Conservation (phyloP, 768 basidiomycete genomes). For the Lanmaoa rubissima region DNA sequence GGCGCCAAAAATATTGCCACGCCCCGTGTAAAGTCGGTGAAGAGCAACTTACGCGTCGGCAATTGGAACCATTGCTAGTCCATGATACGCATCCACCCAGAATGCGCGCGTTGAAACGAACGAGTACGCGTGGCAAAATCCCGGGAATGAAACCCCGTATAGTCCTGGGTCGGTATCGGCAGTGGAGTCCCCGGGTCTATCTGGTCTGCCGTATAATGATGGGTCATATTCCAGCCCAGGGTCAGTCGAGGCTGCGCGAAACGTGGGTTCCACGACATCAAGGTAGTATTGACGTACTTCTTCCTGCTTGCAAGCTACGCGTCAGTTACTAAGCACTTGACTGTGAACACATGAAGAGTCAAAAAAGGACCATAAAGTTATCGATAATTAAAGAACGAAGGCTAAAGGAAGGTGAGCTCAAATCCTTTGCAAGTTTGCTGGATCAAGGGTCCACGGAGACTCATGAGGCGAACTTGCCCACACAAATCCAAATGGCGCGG, state of each 20-base stretch:
- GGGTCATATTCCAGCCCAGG: conserved; percentile 1
- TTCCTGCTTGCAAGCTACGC: conserved; percentile 25
- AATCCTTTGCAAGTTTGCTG: not conserved
- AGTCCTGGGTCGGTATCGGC: conserved; percentile 1
- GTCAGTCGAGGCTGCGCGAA: conserved; percentile 13
- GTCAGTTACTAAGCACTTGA: conserved; percentile 17
- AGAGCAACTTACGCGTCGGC: conserved; percentile 66
- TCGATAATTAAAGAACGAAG: conserved; percentile 9
- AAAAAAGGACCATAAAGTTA: conserved; percentile 1
- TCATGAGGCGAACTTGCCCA: conserved; percentile 1
- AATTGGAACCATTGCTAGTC: conserved; percentile 79
- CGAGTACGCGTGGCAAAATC: conserved; percentile 40
- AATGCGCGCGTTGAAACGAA: conserved; percentile 84
- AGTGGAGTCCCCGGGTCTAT: not conserved
- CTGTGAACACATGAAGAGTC: conserved; percentile 8
- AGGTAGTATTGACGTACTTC: conserved; percentile 36
- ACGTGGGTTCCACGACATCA: conserved; percentile 31
- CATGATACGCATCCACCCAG: conserved; percentile 78
- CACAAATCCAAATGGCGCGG: conserved; percentile 7
- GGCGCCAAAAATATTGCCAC: conserved; percentile 12
- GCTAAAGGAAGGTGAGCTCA: conserved; percentile 7
- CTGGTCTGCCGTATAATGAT: not conserved
- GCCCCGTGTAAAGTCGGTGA: conserved; percentile 1
- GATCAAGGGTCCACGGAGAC: conserved; percentile 20
- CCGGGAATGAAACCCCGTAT: conserved; percentile 23